Evolutionary conservation across 2,329 filamentous ascomycete species (phyloP).

Genomic region (Phyllosticta citrichinensis): DNA sequence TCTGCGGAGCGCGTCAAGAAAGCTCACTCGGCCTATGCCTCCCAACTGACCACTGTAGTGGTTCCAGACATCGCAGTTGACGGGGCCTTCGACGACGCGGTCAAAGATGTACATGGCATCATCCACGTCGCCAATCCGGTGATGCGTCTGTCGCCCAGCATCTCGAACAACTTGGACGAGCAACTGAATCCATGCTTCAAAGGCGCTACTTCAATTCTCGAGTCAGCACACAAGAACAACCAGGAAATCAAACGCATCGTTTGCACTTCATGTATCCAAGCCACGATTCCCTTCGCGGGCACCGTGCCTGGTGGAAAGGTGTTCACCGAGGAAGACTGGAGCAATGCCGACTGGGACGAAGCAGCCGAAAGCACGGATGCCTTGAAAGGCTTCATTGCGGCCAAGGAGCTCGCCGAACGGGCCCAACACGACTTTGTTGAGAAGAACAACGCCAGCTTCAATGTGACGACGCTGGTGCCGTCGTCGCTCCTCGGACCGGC

Average conservation of each 20-base stretch:
- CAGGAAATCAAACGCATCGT: slow-evolving; percentile 15
- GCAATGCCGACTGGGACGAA: slow-evolving; percentile 17
- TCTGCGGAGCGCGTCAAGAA: slow-evolving; percentile 26
- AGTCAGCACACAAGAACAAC: slow-evolving; percentile 11
- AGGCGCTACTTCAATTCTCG: slow-evolving; percentile 34
- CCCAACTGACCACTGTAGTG: slow-evolving; percentile 33
- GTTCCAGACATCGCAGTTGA: slow-evolving; percentile 34
- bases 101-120: slow-evolving; percentile 34
- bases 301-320: slow-evolving; percentile 9
- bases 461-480: slow-evolving; percentile 18
- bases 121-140: slow-evolving; percentile 35
- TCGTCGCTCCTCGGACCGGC: slow-evolving; percentile 20
- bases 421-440: slow-evolving; percentile 19
- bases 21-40: slow-evolving; percentile 27
- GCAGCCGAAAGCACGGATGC: slow-evolving; percentile 14
- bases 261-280: slow-evolving; percentile 13
- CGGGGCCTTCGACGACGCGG: slow-evolving; percentile 27
- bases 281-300: not conserved
- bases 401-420: slow-evolving; percentile 19
- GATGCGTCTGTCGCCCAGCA: not conserved
- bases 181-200: slow-evolving; percentile 38
- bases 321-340: slow-evolving; percentile 20
- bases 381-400: slow-evolving; percentile 16
- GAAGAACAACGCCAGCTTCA: slow-evolving; percentile 15
- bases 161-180: slow-evolving; percentile 1